phyloP scores from a whole-genome alignment of 495 filamentous ascomycete species.

The Daldinia grandis region DNA sequence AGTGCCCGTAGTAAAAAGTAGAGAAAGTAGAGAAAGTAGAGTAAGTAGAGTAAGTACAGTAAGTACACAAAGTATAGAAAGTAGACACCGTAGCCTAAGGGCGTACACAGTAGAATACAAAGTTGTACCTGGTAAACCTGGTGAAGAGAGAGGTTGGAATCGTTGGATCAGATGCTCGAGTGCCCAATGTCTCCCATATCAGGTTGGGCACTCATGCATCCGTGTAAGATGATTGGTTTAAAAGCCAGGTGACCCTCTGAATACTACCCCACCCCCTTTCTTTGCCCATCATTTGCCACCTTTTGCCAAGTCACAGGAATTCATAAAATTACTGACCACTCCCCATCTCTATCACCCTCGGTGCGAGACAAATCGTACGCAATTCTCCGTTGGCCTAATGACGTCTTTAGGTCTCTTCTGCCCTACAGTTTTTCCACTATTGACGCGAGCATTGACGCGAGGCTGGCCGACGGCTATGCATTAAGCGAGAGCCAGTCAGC shows the following conservation, averaged over 20 bases:
- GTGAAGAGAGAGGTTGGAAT: neutral
- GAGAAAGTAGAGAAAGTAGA: constrained; percentile 13
- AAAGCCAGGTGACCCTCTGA: constrained; percentile 19
- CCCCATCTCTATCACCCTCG: constrained; percentile 30
- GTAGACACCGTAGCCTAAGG: constrained; percentile 31
- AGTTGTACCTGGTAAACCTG: constrained; percentile 36
- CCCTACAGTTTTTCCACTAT: constrained; percentile 31
- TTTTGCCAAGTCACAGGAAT: constrained; percentile 36
- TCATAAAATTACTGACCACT: constrained; percentile 38
- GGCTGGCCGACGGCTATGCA: constrained; percentile 24
- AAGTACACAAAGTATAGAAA: neutral
- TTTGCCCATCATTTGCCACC: constrained; percentile 30
- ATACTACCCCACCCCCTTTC: constrained; percentile 33
- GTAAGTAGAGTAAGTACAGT: constrained; percentile 14
- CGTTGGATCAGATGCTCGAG: constrained; percentile 34
- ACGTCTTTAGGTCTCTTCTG: constrained; percentile 42
- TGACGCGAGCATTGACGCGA: neutral
- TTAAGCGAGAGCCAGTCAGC: constrained; percentile 33
- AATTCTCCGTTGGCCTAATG: constrained; percentile 38
- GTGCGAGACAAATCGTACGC: constrained; percentile 21
- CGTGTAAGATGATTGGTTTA: constrained; percentile 39
- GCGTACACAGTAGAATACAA: constrained; percentile 21
- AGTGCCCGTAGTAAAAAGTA: neutral
- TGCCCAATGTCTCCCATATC: constrained; percentile 20
- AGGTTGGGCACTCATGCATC: constrained; percentile 29